Evolutionary conservation across 1,284 basidiomycete species (phyloP).

Genomic region (Porodaedalea pini): DNA sequence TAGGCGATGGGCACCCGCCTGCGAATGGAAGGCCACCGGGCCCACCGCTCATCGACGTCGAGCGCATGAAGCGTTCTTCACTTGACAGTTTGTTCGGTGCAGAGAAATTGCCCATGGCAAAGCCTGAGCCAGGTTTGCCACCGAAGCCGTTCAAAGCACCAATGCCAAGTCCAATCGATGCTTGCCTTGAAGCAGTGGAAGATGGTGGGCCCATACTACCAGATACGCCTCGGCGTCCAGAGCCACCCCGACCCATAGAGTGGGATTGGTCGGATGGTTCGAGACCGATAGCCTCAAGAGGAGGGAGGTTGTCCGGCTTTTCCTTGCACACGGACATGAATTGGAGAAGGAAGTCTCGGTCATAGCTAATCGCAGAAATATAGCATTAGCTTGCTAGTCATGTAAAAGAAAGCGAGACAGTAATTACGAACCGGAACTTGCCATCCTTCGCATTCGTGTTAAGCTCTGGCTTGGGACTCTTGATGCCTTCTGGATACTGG

Average conservation of each 20-base stretch:
- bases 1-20: constrained; percentile 45
- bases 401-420: constrained; percentile 6
- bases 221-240: constrained; percentile 51
- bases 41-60: constrained; percentile 44
- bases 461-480: constrained; percentile 82
- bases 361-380: constrained; percentile 63
- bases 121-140: constrained; percentile 18
- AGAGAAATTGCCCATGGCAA: constrained; percentile 71
- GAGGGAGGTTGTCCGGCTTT: constrained; percentile 87
- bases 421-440: constrained; percentile 76
- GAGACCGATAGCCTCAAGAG: constrained; percentile 89
- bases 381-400: constrained; percentile 1
- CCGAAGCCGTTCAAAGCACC: constrained; percentile 38
- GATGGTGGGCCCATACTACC: constrained; percentile 38
- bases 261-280: constrained; percentile 66
- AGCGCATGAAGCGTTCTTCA: constrained; percentile 68
- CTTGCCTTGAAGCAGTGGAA: constrained; percentile 40
- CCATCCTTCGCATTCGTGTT: constrained; percentile 83
- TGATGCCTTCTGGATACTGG: constrained; percentile 80
- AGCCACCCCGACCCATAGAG: constrained; percentile 57
- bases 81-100: constrained; percentile 61
- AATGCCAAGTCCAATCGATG: constrained; percentile 57
- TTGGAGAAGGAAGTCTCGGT: constrained; percentile 96
- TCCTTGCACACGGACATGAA: constrained; percentile 96
- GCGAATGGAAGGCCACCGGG: constrained; percentile 42